Evolutionary conservation across 768 basidiomycete genomes (phyloP), one percentile per base, ranked within the genome.

Genomic region (Hebeloma cylindrosporum): DNA sequence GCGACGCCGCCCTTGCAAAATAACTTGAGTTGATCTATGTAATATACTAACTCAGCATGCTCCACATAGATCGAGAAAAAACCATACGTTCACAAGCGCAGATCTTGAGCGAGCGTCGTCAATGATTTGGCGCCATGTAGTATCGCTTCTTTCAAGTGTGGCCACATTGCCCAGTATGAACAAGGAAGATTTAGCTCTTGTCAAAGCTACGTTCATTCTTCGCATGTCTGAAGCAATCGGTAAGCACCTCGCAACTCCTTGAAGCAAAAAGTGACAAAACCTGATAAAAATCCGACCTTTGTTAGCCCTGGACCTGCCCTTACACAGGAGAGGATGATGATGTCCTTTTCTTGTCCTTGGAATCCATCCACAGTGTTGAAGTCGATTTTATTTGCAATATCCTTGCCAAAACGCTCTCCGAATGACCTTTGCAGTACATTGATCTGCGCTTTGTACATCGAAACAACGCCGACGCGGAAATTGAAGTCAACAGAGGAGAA

Each of bases 311-410:
- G 83, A 4, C 96, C 93, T 7, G 93, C 88, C 51, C 96, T 82
- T 14, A 98, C 96, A 61, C 93, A 96, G 3, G 96, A 98, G 14
- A 99, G 74, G 53, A 99, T 97, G 66, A 99, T 95, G 41, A 99
- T 80, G 55, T 95, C 92, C 63, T 99, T 99, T 64, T 99, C 96
- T 69, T 99, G 96, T 36, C 96, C 96, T 65, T 99, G 96, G 60
- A 98, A 98, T 7, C 95, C 96, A 65, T 99, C 95, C 28, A 99
- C 95, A 0, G 96, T 98, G 61, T 96, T 88, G 70, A 99, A 97
- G 58, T 94, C 87, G 28, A 99, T 80, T 31, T 75, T 80, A 23
- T 74, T 73, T 1, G 85, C 56, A 16, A 96, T 80, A 17, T 80
- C 75, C 23, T 70, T 60, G 2, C 93, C 93, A 62, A 90, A 96